Conservation (phyloP, 192 early-diverging fungal species). For the Umbelopsis ramanniana region DNA sequence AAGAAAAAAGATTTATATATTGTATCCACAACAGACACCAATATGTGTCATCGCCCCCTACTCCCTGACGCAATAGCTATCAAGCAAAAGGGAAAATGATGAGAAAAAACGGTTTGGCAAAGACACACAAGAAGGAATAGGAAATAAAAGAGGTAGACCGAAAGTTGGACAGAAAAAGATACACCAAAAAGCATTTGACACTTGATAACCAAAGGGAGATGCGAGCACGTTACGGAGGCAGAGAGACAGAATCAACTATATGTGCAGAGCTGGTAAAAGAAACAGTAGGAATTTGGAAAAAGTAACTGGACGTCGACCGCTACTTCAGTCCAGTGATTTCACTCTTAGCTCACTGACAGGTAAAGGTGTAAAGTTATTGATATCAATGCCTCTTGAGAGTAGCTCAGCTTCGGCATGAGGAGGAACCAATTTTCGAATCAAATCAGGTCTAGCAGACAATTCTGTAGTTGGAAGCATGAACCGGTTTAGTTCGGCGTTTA, state of each 20-base stretch:
- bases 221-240: neutral
- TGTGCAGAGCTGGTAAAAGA: neutral
- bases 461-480: conserved; percentile 51
- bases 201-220: conserved; percentile 2
- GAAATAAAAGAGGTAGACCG: neutral
- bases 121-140: conserved; percentile 4
- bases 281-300: no score
- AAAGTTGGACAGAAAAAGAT: neutral
- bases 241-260: neutral
- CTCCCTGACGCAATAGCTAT: neutral
- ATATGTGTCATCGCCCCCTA: neutral
- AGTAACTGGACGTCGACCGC: neutral
- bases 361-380: conserved; percentile 73
- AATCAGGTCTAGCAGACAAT: conserved; percentile 82
- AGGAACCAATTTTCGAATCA: conserved; percentile 81
- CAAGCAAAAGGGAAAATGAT: neutral
- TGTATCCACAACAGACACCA: conserved; percentile 5
- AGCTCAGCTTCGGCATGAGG: conserved; percentile 72
- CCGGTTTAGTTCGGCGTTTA: no score
- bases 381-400: conserved; percentile 70
- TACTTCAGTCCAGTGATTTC: conserved; percentile 53
- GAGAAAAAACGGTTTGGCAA: neutral
- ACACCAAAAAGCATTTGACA: conserved; percentile 8
- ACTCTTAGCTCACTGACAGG: conserved; percentile 45
- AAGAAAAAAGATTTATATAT: neutral